Evolutionary conservation across 805 yeast genomes (phyloP), one percentile per base, ranked within the genome.

Genomic region (Lachancea sp.): DNA sequence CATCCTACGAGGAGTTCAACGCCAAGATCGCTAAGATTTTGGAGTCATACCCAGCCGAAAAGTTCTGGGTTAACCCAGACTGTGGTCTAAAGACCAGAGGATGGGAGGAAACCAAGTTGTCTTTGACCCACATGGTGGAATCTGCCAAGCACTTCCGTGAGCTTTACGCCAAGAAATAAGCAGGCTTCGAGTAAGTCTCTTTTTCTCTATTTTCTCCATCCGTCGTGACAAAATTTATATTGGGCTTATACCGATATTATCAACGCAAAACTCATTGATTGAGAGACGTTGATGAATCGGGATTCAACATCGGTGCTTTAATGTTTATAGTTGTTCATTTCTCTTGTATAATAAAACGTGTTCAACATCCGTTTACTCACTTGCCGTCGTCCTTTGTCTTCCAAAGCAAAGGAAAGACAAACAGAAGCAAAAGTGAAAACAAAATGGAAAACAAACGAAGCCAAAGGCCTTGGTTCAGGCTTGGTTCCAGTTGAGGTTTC

Each of bases 31-130:
- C 81, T 67, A 93, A 88, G 71, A 90, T 93, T 77, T 77, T 93
- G 74, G 88, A 89, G 78, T 93, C 86, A 51, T 91, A 91, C 80
- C 97, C 97, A 70, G 95, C 93, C 68, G 87, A 86, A 72, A 91
- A 90, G 74, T 86, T 93, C 82, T 93, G 99, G 99, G 95, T 93
- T 69, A 93, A 93, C 95, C 99, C 99, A 67, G 99, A 93, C 79
- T 93, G 99, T 82, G 99, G 99, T 82, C 82, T 93, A 73, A 93
- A 93, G 86, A 93, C 99, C 72, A 90, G 99, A 84, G 96, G 95
- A 63, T 93, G 99, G 99, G 88, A 85, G 62, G 99, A 93, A 81
- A 87, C 91, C 63, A 88, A 75, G 69, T 89, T 82, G 67, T 88
- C 95, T 65, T 83, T 93, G 74, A 86, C 95, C 72, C 86, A 93